Percentiles rank a stretch among this genome's conserved stretches.
phyloP scores from a whole-genome alignment of 2,329 filamentous ascomycete genomes.

The Podosphaera fusca region DNA sequence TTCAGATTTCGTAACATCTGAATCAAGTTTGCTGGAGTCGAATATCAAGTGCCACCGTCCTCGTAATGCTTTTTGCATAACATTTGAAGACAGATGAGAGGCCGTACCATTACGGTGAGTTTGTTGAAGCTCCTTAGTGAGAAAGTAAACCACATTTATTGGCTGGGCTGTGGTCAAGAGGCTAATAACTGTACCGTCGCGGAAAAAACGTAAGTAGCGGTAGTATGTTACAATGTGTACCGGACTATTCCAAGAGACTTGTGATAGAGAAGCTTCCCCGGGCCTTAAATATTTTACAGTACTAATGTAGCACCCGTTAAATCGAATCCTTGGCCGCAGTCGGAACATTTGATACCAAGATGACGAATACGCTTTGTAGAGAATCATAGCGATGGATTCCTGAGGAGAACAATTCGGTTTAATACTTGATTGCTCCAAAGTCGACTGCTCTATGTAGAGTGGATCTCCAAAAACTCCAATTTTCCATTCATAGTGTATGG shows the following conservation, averaged over 20 bases:
- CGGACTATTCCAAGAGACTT: slow-evolving; percentile 54
- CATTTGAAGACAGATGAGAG: slow-evolving; percentile 21
- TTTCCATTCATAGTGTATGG: slow-evolving; percentile 64
- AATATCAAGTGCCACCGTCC: slow-evolving; percentile 39
- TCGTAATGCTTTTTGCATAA: slow-evolving; percentile 45
- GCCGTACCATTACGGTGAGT: slow-evolving; percentile 8
- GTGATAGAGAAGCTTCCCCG: slow-evolving; percentile 48
- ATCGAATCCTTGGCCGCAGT: slow-evolving; percentile 62
- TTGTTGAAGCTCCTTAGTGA: slow-evolving; percentile 46
- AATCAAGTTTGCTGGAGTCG: slow-evolving; percentile 11
- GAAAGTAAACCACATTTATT: slow-evolving; percentile 62
- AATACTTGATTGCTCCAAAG: slow-evolving; percentile 4
- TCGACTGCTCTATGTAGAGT: slow-evolving; percentile 9
- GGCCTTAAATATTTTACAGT: slow-evolving; percentile 86
- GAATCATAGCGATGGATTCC: slow-evolving; percentile 10
- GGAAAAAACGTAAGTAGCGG: slow-evolving; percentile 85
- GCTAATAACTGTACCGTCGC: slow-evolving; percentile 63
- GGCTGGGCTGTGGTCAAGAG: slow-evolving; percentile 66
- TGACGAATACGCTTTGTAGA: slow-evolving; percentile 21
- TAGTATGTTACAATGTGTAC: slow-evolving; percentile 97
- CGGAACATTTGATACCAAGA: slow-evolving; percentile 55
- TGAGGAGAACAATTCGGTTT: slow-evolving; percentile 5
- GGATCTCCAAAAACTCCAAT: slow-evolving; percentile 34
- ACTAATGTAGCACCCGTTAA: slow-evolving; percentile 89
- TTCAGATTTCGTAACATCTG: slow-evolving; percentile 24